A percentile compares a stretch with the other conserved stretches of the same genome.
phyloP scores from a whole-genome alignment of 2,329 filamentous ascomycete species.

The Aureobasidium lini region DNA sequence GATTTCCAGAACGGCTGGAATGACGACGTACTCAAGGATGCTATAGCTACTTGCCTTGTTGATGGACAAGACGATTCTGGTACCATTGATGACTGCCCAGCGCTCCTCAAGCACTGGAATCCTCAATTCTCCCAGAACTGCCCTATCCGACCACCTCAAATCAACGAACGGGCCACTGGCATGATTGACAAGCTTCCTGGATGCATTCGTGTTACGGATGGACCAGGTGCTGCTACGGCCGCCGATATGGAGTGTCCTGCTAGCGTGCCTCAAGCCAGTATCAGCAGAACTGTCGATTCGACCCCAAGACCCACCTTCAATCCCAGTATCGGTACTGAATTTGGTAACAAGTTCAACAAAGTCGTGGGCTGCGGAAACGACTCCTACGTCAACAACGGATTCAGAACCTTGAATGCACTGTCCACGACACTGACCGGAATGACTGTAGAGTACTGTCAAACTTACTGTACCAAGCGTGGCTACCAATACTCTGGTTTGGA shows the following conservation, averaged over 20 bases:
- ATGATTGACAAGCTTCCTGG: conserved; percentile 28
- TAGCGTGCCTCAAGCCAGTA: conserved; percentile 18
- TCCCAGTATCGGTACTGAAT: conserved; percentile 21
- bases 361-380: conserved; percentile 33
- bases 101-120: conserved; percentile 24
- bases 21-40: conserved; percentile 30
- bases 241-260: conserved; percentile 25
- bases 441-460: conserved; percentile 29
- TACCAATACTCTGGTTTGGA: conserved; percentile 27
- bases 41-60: conserved; percentile 29
- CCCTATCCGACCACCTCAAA: conserved; percentile 20
- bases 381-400: conserved; percentile 16
- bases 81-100: conserved; percentile 28
- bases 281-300: conserved; percentile 24
- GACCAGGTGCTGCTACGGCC: conserved; percentile 24
- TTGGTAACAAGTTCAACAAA: conserved; percentile 23
- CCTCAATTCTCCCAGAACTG: conserved; percentile 24
- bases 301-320: conserved; percentile 23
- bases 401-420: conserved; percentile 21
- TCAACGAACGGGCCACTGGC: conserved; percentile 24
- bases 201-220: conserved; percentile 27
- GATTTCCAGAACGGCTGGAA: conserved; percentile 49
- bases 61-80: conserved; percentile 24
- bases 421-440: conserved; percentile 23
- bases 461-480: conserved; percentile 23